Percentiles rank a stretch among this genome's conserved stretches.
These are phyloP conservation scores for Ceratocystis papillata DNA, from an alignment of 2,329 filamentous ascomycete genomes.

Conservation along the genomic window DNA sequence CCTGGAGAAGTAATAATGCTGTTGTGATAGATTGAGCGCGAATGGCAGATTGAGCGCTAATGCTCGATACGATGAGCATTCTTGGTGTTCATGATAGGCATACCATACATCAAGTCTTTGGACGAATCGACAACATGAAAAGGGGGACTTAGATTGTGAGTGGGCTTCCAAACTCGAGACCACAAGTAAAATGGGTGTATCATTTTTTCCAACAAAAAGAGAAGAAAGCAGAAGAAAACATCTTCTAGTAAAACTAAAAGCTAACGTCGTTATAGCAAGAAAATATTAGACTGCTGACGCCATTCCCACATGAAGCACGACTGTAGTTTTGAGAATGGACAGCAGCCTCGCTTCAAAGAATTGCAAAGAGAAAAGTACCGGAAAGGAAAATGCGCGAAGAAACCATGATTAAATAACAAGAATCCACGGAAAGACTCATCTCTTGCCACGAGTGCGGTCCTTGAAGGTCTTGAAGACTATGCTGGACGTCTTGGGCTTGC, in stretches of 20 bases:
- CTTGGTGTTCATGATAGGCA: no score
- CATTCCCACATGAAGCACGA: background rate
- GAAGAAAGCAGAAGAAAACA: background rate
- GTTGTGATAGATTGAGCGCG: no score
- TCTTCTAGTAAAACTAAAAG: background rate
- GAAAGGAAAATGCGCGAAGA: background rate
- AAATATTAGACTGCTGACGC: background rate
- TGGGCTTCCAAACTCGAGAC: background rate
- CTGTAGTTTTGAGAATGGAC: background rate
- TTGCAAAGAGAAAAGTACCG: background rate
- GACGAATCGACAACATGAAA: background rate
- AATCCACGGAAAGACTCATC: background rate
- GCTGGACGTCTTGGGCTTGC: constrained; percentile 43
- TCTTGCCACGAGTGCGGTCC: constrained; percentile 30
- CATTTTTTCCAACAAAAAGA: background rate
- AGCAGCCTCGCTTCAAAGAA: background rate
- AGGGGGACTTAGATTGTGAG: background rate
- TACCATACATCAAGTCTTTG: no score
- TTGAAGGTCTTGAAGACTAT: constrained; percentile 53
- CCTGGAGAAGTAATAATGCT: no score
- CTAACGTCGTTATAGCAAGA: background rate
- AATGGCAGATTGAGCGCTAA: no score
- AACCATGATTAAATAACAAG: background rate
- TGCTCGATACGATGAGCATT: no score
- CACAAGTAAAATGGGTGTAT: background rate